phyloP scores from a whole-genome alignment of 768 basidiomycete species.

The Xanthoconium purpureum region DNA sequence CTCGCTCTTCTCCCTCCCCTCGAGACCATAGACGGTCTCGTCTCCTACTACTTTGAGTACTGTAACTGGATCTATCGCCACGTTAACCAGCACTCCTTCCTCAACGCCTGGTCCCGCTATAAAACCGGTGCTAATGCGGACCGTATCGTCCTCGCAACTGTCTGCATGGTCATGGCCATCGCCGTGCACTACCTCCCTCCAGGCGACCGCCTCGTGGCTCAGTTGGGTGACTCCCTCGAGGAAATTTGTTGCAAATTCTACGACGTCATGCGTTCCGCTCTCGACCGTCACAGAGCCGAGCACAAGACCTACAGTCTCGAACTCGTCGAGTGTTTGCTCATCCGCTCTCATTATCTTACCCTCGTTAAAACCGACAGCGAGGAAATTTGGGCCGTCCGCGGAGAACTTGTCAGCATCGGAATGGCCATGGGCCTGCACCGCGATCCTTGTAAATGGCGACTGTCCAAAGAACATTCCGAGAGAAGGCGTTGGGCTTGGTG shows the following conservation, averaged over 20 bases:
- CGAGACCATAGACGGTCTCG: slow-evolving; percentile 67
- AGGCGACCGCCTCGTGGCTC: slow-evolving; percentile 58
- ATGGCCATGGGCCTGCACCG: slow-evolving; percentile 85
- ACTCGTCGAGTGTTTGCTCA: slow-evolving; percentile 70
- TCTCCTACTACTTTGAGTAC: slow-evolving; percentile 78
- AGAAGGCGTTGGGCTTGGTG: slow-evolving; percentile 88
- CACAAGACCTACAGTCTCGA: slow-evolving; percentile 63
- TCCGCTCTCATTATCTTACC: slow-evolving; percentile 68
- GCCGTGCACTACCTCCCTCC: slow-evolving; percentile 70
- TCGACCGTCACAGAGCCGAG: slow-evolving; percentile 61
- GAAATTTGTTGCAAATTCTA: slow-evolving; percentile 67
- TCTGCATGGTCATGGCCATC: slow-evolving; percentile 72
- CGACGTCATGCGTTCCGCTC: slow-evolving; percentile 60
- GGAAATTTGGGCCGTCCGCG: slow-evolving; percentile 74
- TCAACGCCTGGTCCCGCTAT: slow-evolving; percentile 67
- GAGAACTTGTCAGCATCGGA: slow-evolving; percentile 69
- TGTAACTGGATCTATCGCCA: slow-evolving; percentile 88
- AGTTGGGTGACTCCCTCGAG: slow-evolving; percentile 49
- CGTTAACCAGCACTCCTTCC: slow-evolving; percentile 62
- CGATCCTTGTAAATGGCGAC: slow-evolving; percentile 77
- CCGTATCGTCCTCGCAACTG: slow-evolving; percentile 66
- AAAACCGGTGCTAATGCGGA: slow-evolving; percentile 64
- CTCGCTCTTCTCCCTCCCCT: slow-evolving; percentile 61
- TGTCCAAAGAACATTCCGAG: slow-evolving; percentile 67
- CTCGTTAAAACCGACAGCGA: slow-evolving; percentile 74